Evolutionary conservation across 2,329 filamentous ascomycete species (phyloP).

Genomic region (Orbilia javanica): DNA sequence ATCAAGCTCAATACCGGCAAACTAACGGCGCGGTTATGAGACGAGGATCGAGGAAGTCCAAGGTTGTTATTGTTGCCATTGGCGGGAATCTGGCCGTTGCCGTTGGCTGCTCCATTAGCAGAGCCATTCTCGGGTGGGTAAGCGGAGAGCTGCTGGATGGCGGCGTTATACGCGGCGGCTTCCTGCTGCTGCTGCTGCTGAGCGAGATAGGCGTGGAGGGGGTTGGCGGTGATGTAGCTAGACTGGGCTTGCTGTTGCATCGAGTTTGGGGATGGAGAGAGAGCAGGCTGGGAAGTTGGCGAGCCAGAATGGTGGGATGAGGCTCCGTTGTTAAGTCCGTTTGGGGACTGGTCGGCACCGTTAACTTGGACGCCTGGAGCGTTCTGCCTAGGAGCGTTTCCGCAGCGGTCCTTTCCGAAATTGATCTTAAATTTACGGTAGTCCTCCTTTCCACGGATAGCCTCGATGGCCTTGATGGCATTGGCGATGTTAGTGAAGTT

Average conservation of each 20-base stretch:
- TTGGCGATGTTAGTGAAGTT: constrained; percentile 99
- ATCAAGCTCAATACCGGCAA: constrained; percentile 79
- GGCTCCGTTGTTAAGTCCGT: constrained; percentile 58
- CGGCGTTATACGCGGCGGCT: constrained; percentile 80
- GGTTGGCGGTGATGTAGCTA: constrained; percentile 61
- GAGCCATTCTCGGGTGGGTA: constrained; percentile 68
- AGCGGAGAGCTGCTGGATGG: constrained; percentile 80
- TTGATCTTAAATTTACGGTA: constrained; percentile 99
- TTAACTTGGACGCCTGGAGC: constrained; percentile 60
- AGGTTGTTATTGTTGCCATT: constrained; percentile 61
- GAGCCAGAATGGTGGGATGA: constrained; percentile 55
- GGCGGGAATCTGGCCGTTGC: constrained; percentile 65
- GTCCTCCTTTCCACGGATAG: constrained; percentile 91
- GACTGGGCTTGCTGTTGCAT: constrained; percentile 60
- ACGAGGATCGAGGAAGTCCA: constrained; percentile 68
- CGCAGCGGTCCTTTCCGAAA: constrained; percentile 98
- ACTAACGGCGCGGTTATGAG: constrained; percentile 85
- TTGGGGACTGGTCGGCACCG: constrained; percentile 63
- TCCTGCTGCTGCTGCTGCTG: constrained; percentile 80
- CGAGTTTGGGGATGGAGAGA: constrained; percentile 60
- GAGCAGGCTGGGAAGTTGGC: constrained; percentile 47
- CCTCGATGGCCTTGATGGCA: constrained; percentile 98
- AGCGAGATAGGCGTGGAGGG: constrained; percentile 65
- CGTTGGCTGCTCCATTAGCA: constrained; percentile 57
- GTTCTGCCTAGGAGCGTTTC: constrained; percentile 88